Base-by-base conservation (phyloP, 176 grass and related monocot genomes). In the Rhynchospora breviuscula region DNA sequence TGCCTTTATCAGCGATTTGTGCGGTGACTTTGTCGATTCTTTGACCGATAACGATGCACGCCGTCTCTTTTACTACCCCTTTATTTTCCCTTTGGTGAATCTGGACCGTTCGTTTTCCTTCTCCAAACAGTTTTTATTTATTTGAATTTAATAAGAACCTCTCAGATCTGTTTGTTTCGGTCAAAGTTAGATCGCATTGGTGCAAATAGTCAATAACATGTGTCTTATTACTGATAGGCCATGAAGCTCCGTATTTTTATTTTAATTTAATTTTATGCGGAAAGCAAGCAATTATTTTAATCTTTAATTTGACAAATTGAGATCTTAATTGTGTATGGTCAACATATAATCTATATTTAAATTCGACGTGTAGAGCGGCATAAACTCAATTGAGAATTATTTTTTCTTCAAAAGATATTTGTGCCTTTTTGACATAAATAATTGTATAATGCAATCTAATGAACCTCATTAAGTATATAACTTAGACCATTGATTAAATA, bases 251-350 rank as follows among this genome's bases (percentile, higher is more conserved):
- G 25, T 74, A 49, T 12, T 19, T 53, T 21, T 29, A 29, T 29
- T 75, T 53, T 13, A 52, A 18, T 73, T 51, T 13, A 12, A 13
- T 51, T 40, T 40, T 52, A 74, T 71, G 67, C 2, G 46, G 13
- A 49, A 75, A 51, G 21, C 47, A 52, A 2, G 9, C n/a, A 46
- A 48, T 15, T 53, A 52, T 15, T 75, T 17, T 8, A 53, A 73
- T 14, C 22, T 51, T 53, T 7, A 53, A 75, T 53, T 75, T 26
- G 71, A 75, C 71, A 53, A 19, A 3, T 13, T 14, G 29, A 53
- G 71, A 75, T 75, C 71, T 75, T 47, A 75, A 75, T 75, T 53
- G 21, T 75, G 71, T 75, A 26, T 47, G 71, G 47, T 75, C 11
- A 74, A 74, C 44, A 72, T 47, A 48, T 26, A 53, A 23, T 75